Percentiles rank a stretch among this genome's conserved stretches.
Conservation (phyloP, 371 early-diverging fungal species). For the Mortierella polycephala region DNA sequence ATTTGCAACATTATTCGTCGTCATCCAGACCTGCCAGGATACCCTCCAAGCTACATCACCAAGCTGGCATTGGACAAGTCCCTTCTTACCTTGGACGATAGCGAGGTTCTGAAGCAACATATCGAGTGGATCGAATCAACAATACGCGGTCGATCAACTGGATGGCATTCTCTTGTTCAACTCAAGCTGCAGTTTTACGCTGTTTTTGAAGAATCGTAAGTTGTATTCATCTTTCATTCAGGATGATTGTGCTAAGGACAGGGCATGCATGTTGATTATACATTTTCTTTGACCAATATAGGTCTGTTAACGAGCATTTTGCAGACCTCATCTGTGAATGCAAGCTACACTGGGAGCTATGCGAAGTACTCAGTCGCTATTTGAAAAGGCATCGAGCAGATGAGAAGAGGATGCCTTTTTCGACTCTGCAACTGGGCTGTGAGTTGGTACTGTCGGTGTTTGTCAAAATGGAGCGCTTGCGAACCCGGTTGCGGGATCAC, state of each 20-base stretch:
- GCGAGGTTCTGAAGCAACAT: slow-evolving; percentile 3
- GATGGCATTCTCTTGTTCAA: slow-evolving; percentile 51
- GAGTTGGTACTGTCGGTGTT: slow-evolving; percentile 42
- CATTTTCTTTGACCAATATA: background rate
- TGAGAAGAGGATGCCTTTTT: slow-evolving; percentile 22
- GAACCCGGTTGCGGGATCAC: slow-evolving; percentile 21
- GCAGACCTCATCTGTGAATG: slow-evolving; percentile 28
- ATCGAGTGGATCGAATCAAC: slow-evolving; percentile 35
- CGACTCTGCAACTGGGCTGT: slow-evolving; percentile 30
- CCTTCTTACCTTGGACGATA: background rate
- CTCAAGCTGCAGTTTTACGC: slow-evolving; percentile 51
- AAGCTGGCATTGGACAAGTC: background rate
- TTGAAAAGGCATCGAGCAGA: slow-evolving; percentile 26
- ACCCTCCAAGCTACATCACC: slow-evolving; percentile 8
- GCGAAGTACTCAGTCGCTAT: slow-evolving; percentile 21
- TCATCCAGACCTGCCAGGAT: slow-evolving; percentile 10
- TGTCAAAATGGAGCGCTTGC: slow-evolving; percentile 22
- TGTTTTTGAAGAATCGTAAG: slow-evolving; percentile 38
- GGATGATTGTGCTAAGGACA: background rate
- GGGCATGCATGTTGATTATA: background rate
- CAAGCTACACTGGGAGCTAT: slow-evolving; percentile 40
- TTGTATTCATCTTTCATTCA: background rate
- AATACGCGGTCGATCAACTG: slow-evolving; percentile 6
- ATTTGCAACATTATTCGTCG: slow-evolving; percentile 33
- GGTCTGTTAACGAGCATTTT: slow-evolving; percentile 31